These are phyloP conservation scores for Psidium friedrichsthalianum DNA, from an alignment of 345 rosid genomes.

Conservation along the genomic window DNA sequence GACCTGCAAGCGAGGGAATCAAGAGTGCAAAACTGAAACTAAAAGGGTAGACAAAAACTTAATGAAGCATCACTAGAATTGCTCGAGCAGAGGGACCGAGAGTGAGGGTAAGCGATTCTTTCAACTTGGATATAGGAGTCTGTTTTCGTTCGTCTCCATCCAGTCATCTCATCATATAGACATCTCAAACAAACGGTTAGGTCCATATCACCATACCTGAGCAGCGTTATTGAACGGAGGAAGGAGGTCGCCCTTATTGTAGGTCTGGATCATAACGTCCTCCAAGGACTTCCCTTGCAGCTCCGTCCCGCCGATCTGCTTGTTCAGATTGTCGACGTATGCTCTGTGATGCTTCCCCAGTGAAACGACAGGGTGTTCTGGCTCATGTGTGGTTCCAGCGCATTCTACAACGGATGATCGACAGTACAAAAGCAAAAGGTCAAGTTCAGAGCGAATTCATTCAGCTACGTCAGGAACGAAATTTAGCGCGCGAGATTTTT, in stretches of 20 bases:
- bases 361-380: conserved; percentile 66
- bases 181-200: background rate
- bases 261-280: conserved; percentile 41
- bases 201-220: conserved; percentile 14
- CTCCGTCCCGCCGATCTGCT: conserved; percentile 66
- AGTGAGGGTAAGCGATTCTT: background rate
- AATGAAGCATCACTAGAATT: background rate
- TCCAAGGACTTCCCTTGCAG: conserved; percentile 47
- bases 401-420: conserved; percentile 28
- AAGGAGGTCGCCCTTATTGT: conserved; percentile 68
- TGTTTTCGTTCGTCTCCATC: background rate
- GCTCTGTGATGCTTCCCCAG: conserved; percentile 88
- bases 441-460: background rate
- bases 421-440: background rate
- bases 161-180: background rate
- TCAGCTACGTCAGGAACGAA: background rate
- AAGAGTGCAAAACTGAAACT: background rate
- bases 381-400: conserved; percentile 90
- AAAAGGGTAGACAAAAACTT: background rate
- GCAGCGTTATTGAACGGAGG: conserved; percentile 95
- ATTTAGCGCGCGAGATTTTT: background rate
- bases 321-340: conserved; percentile 80
- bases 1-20: conserved; percentile 28
- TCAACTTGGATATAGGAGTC: background rate
- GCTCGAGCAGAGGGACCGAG: background rate